Evolutionary conservation across 257 asterid species (phyloP), one percentile per base, ranked within the genome.

Genomic region (Leptodermis oblonga): DNA sequence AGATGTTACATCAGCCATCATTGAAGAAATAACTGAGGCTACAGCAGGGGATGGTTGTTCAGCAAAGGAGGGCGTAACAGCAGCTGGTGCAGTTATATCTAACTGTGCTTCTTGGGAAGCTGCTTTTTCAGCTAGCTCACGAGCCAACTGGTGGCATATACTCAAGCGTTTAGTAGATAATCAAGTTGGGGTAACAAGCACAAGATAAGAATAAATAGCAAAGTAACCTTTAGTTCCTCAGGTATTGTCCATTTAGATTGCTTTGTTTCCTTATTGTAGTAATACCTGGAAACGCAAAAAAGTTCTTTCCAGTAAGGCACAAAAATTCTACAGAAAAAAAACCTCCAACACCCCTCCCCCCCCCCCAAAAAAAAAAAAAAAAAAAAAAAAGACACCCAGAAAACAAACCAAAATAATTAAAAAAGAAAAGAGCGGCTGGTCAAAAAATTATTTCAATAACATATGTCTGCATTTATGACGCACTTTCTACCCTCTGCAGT

Each of bases 401-500:
- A 53, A n/a, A n/a, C 4, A 23, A 33, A 18, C 36, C 36, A 9
- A 52, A n/a, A n/a, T n/a, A n/a, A n/a, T n/a, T n/a, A n/a, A 39
- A 54, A 48, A 53, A 65, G 11, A 26, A 53, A 63, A 28, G 8
- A 20, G 23, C 23, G 11, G 20, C n/a, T 13, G 18, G 23, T 61
- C 34, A 28, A 66, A 59, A 30, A 61, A 64, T 70, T 43, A 58
- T 62, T 28, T 62, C 9, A 43, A 34, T 36, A 65, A 22, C 46
- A 68, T 45, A 78, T 30, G 48, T 69, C 39, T 52, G 58, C 67
- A 52, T 62, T 30, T 25, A 72, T 52, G 70, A 76, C 96, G 75
- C 86, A 94, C 99, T 87, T 94, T 84, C 88, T 88, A 75, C 99
- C 99, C 88, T 94, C 97, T 1, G 87, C 84, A 74, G 99, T 94